These are phyloP conservation scores for Ruellia speciosa DNA, from an alignment of 305 asterid species.

Conservation along the genomic window DNA sequence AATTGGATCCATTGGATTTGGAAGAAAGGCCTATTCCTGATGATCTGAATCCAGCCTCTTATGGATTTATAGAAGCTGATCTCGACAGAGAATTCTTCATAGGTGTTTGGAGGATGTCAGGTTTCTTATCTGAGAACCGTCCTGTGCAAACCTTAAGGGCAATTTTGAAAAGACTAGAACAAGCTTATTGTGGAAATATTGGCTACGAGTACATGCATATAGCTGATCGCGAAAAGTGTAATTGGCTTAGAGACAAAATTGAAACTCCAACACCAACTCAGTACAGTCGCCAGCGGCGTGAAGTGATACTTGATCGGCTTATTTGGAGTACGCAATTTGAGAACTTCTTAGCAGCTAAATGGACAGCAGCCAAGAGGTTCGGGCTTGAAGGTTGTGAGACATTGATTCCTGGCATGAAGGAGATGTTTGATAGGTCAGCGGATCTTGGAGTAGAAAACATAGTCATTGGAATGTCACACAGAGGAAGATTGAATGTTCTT, in stretches of 20 bases:
- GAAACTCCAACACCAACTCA: slow-evolving; percentile 78
- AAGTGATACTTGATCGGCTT: slow-evolving; percentile 87
- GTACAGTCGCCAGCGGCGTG: slow-evolving; percentile 71
- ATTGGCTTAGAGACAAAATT: slow-evolving; percentile 87
- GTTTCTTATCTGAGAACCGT: slow-evolving; percentile 92
- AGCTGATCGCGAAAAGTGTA: slow-evolving; percentile 80
- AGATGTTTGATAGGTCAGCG: slow-evolving; percentile 91
- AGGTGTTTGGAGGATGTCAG: slow-evolving; percentile 93
- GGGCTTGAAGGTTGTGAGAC: slow-evolving; percentile 98
- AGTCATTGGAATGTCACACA: slow-evolving; percentile 94
- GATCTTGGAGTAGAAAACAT: slow-evolving; percentile 96
- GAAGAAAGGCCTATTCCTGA: slow-evolving; percentile 72
- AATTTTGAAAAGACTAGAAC: slow-evolving; percentile 76
- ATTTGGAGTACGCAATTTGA: slow-evolving; percentile 94
- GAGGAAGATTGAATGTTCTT: slow-evolving; percentile 87
- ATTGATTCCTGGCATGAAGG: slow-evolving; percentile 98
- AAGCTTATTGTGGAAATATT: slow-evolving; percentile 85
- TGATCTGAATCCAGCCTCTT: slow-evolving; percentile 72
- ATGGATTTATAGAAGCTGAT: slow-evolving; percentile 90
- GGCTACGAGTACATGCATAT: slow-evolving; percentile 97
- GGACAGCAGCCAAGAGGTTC: slow-evolving; percentile 93
- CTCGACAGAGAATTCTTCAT: slow-evolving; percentile 87
- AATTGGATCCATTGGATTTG: slow-evolving; percentile 71
- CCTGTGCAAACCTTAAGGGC: slow-evolving; percentile 88
- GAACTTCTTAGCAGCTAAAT: slow-evolving; percentile 89